These are phyloP conservation scores for Beverwykella pulmonaria DNA, from an alignment of 495 filamentous ascomycete species.

Conservation along the genomic window DNA sequence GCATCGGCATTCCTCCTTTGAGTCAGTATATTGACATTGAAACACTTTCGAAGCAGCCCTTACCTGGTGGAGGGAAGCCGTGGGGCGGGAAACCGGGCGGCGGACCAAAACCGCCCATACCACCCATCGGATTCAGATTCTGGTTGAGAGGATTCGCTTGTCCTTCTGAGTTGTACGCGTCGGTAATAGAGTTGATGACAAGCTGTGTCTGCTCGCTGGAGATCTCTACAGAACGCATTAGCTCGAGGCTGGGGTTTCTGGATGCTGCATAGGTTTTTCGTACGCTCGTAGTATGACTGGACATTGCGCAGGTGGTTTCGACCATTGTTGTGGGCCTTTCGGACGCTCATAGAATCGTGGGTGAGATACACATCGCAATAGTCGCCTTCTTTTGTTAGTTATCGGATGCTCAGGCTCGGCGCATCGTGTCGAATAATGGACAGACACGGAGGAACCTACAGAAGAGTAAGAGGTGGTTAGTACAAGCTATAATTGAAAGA, in stretches of 20 bases:
- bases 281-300: slow-evolving; percentile 97
- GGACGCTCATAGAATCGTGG: slow-evolving; percentile 99
- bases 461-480: slow-evolving; percentile 67
- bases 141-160: slow-evolving; percentile 81
- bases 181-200: slow-evolving; percentile 96
- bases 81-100: slow-evolving; percentile 53
- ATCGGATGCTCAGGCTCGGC: background rate
- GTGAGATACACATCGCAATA: slow-evolving; percentile 99
- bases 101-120: slow-evolving; percentile 45
- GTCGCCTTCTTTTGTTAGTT: slow-evolving; percentile 63
- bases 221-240: slow-evolving; percentile 65
- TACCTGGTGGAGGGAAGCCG: slow-evolving; percentile 59
- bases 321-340: slow-evolving; percentile 96
- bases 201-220: slow-evolving; percentile 97
- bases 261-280: slow-evolving; percentile 27
- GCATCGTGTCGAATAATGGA: background rate
- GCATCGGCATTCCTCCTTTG: slow-evolving; percentile 23
- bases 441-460: slow-evolving; percentile 56
- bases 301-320: slow-evolving; percentile 97
- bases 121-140: slow-evolving; percentile 45
- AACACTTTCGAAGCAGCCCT: slow-evolving; percentile 52
- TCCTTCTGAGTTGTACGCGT: slow-evolving; percentile 90
- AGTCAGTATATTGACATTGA: slow-evolving; percentile 43
- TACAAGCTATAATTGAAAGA: slow-evolving; percentile 18
- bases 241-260: background rate